Percentiles rank a stretch among this genome's conserved stretches.
These are phyloP conservation scores for Alnus rubra DNA, from an alignment of 306 rosid genomes.

Conservation along the genomic window DNA sequence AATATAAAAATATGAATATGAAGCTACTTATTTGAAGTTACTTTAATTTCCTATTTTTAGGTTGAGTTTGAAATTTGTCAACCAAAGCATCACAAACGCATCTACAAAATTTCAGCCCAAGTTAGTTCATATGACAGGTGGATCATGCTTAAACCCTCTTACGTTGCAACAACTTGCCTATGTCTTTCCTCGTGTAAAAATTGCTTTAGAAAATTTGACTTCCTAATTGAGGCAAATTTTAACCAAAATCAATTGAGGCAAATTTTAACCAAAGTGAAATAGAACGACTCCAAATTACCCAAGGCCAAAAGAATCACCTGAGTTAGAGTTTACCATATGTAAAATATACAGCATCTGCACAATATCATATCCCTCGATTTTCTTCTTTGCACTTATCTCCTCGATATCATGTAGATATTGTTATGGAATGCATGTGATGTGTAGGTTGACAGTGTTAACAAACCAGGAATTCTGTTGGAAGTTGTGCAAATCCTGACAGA, in stretches of 20 bases:
- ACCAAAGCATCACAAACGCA: not conserved
- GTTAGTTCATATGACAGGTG: slow-evolving; percentile 4
- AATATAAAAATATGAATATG: not conserved
- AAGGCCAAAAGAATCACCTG: not conserved
- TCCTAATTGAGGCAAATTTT: slow-evolving; percentile 11
- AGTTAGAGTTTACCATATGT: slow-evolving; percentile 9
- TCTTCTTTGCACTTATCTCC: not conserved
- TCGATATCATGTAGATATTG: slow-evolving; percentile 11
- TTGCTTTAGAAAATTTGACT: not conserved
- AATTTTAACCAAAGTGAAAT: slow-evolving; percentile 12
- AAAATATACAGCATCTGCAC: slow-evolving; percentile 3
- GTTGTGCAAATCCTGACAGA: slow-evolving; percentile 78
- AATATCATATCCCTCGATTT: not conserved
- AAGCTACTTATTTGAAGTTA: not conserved
- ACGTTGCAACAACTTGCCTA: not conserved
- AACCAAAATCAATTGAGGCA: not conserved
- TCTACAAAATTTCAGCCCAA: slow-evolving; percentile 1
- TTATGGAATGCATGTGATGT: slow-evolving; percentile 21
- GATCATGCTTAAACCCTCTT: slow-evolving; percentile 10
- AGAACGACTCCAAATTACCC: not conserved
- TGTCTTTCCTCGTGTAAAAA: slow-evolving; percentile 13
- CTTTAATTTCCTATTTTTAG: not conserved
- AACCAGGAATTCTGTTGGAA: slow-evolving; percentile 85
- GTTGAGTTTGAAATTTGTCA: not conserved
- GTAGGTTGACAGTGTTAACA: slow-evolving; percentile 74